A percentile compares a stretch with the other conserved stretches of the same genome.
phyloP scores from a whole-genome alignment of 805 yeast species.

The Allodekkera sacchari region DNA sequence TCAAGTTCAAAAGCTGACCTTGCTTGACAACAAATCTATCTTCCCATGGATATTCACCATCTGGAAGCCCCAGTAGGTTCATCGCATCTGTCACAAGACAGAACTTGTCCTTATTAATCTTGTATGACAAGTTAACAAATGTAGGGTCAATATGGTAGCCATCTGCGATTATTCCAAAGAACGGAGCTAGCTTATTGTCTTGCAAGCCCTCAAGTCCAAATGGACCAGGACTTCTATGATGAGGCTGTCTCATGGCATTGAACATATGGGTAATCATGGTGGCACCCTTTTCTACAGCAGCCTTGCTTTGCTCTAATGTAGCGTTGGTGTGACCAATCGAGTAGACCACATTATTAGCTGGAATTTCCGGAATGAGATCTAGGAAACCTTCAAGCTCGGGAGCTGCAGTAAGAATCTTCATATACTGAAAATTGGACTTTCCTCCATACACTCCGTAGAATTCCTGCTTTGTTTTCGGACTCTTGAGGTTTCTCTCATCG shows the following conservation, averaged over 20 bases:
- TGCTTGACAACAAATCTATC: conserved; percentile 38
- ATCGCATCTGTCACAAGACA: conserved; percentile 53
- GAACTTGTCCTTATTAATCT: conserved; percentile 43
- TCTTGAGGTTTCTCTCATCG: conserved; percentile 35
- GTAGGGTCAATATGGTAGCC: conserved; percentile 54
- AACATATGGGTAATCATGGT: conserved; percentile 54
- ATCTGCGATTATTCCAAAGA: conserved; percentile 47
- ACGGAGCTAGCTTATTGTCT: conserved; percentile 29
- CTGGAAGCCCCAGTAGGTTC: conserved; percentile 46
- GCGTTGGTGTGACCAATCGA: conserved; percentile 44
- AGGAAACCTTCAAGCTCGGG: conserved; percentile 41
- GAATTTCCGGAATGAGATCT: conserved; percentile 30
- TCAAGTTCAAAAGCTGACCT: conserved; percentile 37
- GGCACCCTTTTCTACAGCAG: conserved; percentile 44
- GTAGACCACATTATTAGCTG: conserved; percentile 23
- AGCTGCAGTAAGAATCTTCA: conserved; percentile 40
- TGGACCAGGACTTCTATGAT: conserved; percentile 50
- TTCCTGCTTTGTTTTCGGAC: conserved; percentile 25
- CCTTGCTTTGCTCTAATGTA: conserved; percentile 22
- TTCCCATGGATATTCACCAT: conserved; percentile 48
- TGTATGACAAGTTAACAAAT: conserved; percentile 41
- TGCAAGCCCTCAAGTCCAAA: conserved; percentile 31
- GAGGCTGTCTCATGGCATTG: conserved; percentile 55
- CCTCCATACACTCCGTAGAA: conserved; percentile 32
- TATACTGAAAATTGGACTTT: conserved; percentile 19